Base-by-base conservation (phyloP, 108 stramenopile species). In the Cyclotella sp. region DNA sequence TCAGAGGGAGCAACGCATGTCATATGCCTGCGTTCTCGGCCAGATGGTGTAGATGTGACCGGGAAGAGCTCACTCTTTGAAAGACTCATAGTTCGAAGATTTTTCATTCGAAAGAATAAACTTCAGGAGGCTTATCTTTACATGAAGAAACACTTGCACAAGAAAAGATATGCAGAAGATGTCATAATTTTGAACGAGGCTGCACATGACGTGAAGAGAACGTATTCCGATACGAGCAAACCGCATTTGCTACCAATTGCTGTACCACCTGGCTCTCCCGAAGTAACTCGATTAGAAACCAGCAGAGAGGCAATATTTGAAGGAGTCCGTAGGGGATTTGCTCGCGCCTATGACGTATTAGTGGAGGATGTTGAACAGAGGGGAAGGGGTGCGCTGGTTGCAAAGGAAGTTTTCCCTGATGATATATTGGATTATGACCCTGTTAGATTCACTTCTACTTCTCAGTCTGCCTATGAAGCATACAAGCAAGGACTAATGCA, bases 1-100 rank as follows among this genome's bases (percentile, higher is more conserved):
- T 53, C 77, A 19, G 97, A 97, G n/a, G 94, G 94, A 6, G 96
- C 94, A 15, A 97, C 96, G 13, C 94, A 98, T 84, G 93, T 97
- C 16, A 57, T 98, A 22, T 93, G 94, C 22, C 82, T 97, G 15
- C 88, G 96, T 55, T 94, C 96, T 52, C 62, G 95, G 55, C 95
- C 98, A 3, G 95, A 98, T 76, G 96, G 96, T 11, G 86, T 83
- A 7, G 91, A 97, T 85, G 93, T 97, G 19, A 77, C 93, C n/a
- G 92, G 92, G 18, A 95, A 96, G 64, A 85, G 81, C 44, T 78
- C 91, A 59, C 65, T 86, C 24, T 85, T 91, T 61, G 98, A 97
- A 82, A 75, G 82, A 28, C 40, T 96, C 57, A 97, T 98, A 43
- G 83, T 88, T 46, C 81, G 86, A 46, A 83, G 94, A 57, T 98